Conservation (phyloP, 345 rosid genomes). For the Hibiscus tridactylites region DNA sequence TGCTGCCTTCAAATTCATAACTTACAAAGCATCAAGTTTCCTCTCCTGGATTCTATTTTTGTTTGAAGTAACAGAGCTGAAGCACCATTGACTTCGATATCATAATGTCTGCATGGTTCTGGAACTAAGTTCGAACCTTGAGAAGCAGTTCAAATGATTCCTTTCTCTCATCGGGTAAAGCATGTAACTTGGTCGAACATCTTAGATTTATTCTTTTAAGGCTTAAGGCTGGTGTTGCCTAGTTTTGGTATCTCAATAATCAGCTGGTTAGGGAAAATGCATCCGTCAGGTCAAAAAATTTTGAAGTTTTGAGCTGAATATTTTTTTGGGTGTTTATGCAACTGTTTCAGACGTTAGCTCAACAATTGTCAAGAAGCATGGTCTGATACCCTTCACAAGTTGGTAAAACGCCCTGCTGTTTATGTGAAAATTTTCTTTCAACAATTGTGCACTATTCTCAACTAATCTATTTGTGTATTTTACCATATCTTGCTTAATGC, state of each 20-base stretch:
- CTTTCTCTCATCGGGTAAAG: no score
- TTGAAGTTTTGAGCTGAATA: background rate
- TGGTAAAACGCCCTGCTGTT: background rate
- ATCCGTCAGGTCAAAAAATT: background rate
- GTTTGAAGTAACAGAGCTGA: no score
- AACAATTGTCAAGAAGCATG: background rate
- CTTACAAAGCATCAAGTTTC: no score
- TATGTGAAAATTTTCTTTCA: background rate
- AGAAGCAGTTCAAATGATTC: no score
- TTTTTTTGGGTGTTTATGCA: background rate
- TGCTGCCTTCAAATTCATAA: background rate
- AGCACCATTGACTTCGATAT: no score
- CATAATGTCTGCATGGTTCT: no score
- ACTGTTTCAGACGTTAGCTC: background rate
- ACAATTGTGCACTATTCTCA: background rate
- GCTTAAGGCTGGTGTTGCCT: background rate
- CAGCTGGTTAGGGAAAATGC: background rate
- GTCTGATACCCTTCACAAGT: background rate
- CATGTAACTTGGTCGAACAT: no score
- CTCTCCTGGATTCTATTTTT: no score
- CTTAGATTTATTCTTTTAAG: no score
- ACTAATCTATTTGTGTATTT: background rate
- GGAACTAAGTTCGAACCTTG: no score
- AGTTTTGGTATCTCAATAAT: background rate
- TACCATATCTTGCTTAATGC: background rate